Conservation (phyloP, 495 filamentous ascomycete species). For the Acidiella bohemica region DNA sequence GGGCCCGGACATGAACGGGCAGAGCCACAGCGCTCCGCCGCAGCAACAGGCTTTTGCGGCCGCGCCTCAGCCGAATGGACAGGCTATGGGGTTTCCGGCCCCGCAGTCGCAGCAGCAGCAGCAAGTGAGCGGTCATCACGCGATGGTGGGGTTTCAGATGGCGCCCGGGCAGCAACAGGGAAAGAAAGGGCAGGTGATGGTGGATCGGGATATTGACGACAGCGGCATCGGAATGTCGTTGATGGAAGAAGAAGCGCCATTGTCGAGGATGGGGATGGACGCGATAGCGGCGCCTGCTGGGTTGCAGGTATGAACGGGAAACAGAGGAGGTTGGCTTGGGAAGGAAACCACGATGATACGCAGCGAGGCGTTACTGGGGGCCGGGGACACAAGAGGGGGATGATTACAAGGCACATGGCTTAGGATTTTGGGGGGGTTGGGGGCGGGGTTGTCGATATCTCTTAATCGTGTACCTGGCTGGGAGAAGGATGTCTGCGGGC, state of each 20-base stretch:
- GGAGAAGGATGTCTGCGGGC: too few relatives aligned
- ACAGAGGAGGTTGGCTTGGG: too few relatives aligned
- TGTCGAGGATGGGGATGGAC: too few relatives aligned
- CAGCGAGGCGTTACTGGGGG: background rate
- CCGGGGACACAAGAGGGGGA: too few relatives aligned
- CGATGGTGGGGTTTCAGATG: background rate
- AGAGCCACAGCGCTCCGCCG: background rate
- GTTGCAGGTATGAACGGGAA: too few relatives aligned
- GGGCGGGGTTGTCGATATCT: background rate
- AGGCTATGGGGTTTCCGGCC: too few relatives aligned
- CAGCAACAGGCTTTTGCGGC: too few relatives aligned
- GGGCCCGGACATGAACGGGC: slow-evolving; percentile 1
- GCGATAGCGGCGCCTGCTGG: too few relatives aligned
- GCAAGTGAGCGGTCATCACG: background rate
- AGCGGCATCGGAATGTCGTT: slow-evolving; percentile 56
- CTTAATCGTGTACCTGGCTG: background rate
- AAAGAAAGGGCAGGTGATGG: background rate
- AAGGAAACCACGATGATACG: too few relatives aligned
- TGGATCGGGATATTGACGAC: slow-evolving; percentile 41
- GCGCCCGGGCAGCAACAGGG: background rate
- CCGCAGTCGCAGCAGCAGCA: slow-evolving; percentile 6
- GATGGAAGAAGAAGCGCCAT: slow-evolving; percentile 40
- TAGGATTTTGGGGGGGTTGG: background rate
- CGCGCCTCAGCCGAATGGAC: too few relatives aligned
- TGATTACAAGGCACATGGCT: too few relatives aligned